Evolutionary conservation across 1,139 yeast species (phyloP), one percentile per base, ranked within the genome.

Genomic region (Kodamaea plutei): DNA sequence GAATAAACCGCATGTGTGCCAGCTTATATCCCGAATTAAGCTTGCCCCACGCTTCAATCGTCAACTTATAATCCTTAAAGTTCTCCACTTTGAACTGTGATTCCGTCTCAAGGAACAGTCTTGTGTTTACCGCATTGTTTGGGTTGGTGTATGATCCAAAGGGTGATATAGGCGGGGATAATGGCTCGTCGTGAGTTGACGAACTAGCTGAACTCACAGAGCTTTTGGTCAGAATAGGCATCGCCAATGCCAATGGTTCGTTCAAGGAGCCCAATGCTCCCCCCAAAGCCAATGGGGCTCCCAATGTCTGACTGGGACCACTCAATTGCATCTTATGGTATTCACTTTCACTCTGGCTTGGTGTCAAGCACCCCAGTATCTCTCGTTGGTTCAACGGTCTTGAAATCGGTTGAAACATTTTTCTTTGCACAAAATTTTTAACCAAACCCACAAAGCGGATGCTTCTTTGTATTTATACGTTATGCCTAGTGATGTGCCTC

Each of bases 111-210:
- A 47, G 48, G 50, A 32, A 54, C 35, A 41, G 40, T 19, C 37
- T 39, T 29, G 45, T 34, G 35, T 30, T 33, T 25, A 35, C 38
- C 26, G 31, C 15, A 19, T 15, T 14, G 24, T 16, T 15, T 9
- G 23, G 39, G 43, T 29, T 31, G 26, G 18, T 20, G 6, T 10
- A 7, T 6, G 10, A 4, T 5, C 49, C 50, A 22, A 6, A 33
- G 31, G 28, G 41, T 34, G 31, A 11, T 39, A 77, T 58, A 24
- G 85, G 85, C 8, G 85, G 85, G 2, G 84, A 78, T 33, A 34
- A 29, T 11, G 34, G 33, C 25, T 33, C 35, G 4, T 31, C 36
- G 12, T 17, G 20, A 25, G 37, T 9, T 11, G 20, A 8, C 3
- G 29, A 25, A 9, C 20, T 21, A n/a, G 24, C 15, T 19, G 29